Evolutionary conservation across 345 rosid genomes (phyloP).

Genomic region (Luvunga scandens): DNA sequence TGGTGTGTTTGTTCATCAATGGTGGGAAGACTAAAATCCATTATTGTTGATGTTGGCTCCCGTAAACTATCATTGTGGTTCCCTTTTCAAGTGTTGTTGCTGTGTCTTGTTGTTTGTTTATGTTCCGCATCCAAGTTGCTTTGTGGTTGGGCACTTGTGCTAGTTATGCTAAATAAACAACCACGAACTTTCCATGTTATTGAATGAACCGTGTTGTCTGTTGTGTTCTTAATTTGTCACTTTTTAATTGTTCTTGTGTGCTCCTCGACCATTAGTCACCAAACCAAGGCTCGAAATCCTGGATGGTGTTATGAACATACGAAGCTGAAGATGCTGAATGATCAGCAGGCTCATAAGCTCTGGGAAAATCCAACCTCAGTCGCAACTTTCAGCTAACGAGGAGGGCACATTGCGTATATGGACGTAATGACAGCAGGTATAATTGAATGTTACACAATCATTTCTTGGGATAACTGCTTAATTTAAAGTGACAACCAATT

Average conservation of each 20-base stretch:
- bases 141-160: slow-evolving; percentile 4
- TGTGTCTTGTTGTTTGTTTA: neutral
- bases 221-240: neutral
- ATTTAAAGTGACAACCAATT: too few relatives aligned
- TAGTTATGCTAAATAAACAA: slow-evolving; percentile 44
- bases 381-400: too few relatives aligned
- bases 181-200: slow-evolving; percentile 15
- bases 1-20: slow-evolving; percentile 85
- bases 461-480: too few relatives aligned
- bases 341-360: too few relatives aligned
- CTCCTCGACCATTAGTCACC: too few relatives aligned
- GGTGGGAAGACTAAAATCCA: slow-evolving; percentile 61
- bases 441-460: too few relatives aligned
- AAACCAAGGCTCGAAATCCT: too few relatives aligned
- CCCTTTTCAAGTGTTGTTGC: neutral
- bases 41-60: neutral
- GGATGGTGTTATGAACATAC: too few relatives aligned
- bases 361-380: too few relatives aligned
- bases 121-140: slow-evolving; percentile 5
- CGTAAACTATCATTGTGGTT: neutral
- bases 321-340: too few relatives aligned
- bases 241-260: neutral
- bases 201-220: slow-evolving; percentile 5
- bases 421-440: too few relatives aligned
- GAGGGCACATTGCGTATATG: too few relatives aligned